Evolutionary conservation across 176 grass and related monocot genomes (phyloP).

Genomic region (Neostapfia colusana): DNA sequence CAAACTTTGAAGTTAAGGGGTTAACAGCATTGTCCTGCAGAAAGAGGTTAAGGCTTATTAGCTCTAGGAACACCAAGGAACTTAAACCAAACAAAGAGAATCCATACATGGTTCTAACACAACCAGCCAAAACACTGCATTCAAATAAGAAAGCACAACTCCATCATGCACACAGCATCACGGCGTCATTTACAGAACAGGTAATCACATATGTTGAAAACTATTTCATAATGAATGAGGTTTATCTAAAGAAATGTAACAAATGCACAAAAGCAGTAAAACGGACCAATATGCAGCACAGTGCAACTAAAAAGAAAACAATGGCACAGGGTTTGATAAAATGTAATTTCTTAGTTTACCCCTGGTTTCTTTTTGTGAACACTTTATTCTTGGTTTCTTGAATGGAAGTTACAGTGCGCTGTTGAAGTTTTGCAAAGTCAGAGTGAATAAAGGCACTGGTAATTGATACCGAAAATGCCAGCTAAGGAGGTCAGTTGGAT

Average conservation of each 20-base stretch:
- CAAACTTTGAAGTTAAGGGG: slow-evolving; percentile 40
- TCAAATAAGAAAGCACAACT: slow-evolving; percentile 7
- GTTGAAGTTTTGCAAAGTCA: slow-evolving; percentile 37
- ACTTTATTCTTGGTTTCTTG: not conserved
- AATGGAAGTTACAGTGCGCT: slow-evolving; percentile 19
- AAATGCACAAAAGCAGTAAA: slow-evolving; percentile 10
- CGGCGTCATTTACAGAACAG: not conserved
- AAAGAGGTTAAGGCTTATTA: slow-evolving; percentile 29
- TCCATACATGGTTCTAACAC: not conserved
- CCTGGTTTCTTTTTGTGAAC: slow-evolving; percentile 6
- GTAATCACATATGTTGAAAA: slow-evolving; percentile 17
- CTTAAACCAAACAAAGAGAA: not conserved
- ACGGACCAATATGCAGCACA: not conserved
- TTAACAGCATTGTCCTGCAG: slow-evolving; percentile 53
- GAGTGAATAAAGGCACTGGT: slow-evolving; percentile 45
- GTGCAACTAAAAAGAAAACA: not conserved
- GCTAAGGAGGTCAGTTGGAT: slow-evolving; percentile 47
- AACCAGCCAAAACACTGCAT: slow-evolving; percentile 21
- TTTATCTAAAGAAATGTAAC: not conserved
- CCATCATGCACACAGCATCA: slow-evolving; percentile 14
- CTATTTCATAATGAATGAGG: not conserved
- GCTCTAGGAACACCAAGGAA: not conserved
- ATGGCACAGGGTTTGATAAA: not conserved
- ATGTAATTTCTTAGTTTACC: not conserved
- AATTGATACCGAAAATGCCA: slow-evolving; percentile 48